Evolutionary conservation across 352 stramenopile species (phyloP).

Genomic region (Albugo laibachii): DNA sequence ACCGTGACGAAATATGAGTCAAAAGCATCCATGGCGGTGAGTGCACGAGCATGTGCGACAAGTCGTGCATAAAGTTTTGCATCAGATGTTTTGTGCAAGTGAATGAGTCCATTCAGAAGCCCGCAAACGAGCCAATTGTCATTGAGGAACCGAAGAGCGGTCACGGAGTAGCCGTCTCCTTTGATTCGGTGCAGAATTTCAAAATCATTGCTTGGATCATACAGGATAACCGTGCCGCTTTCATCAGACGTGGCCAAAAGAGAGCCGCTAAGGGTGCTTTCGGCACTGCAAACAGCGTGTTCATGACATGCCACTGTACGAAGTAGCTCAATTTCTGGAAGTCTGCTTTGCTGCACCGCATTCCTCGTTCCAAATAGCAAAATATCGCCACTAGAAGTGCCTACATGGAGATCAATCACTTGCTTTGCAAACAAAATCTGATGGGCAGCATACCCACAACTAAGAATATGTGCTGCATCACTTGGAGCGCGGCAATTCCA

Average conservation of each 20-base stretch:
- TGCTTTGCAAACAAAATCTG: background rate
- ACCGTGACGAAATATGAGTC: constrained; percentile 35
- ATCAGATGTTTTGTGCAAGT: constrained; percentile 18
- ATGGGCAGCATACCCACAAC: constrained; percentile 19
- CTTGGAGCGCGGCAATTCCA: no score
- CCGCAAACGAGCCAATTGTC: constrained; percentile 32
- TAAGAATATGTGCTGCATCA: constrained; percentile 3
- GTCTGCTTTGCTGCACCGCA: constrained; percentile 18
- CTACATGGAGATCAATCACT: constrained; percentile 7
- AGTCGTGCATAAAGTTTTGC: constrained; percentile 41
- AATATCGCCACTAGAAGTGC: constrained; percentile 32
- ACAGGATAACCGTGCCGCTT: constrained; percentile 31
- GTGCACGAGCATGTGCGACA: constrained; percentile 37
- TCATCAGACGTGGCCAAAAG: constrained; percentile 38
- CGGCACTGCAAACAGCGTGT: constrained; percentile 33
- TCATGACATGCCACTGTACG: constrained; percentile 34
- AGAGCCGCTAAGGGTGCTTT: constrained; percentile 16
- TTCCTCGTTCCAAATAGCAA: constrained; percentile 34
- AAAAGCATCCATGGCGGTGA: constrained; percentile 35
- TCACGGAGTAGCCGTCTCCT: constrained; percentile 21
- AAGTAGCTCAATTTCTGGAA: constrained; percentile 34
- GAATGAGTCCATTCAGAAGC: constrained; percentile 35
- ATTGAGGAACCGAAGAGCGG: constrained; percentile 26
- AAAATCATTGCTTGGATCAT: constrained; percentile 26
- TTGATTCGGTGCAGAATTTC: constrained; percentile 38